Evolutionary conservation across 2,329 filamentous ascomycete genomes (phyloP).

Genomic region (Xylaria sp.): DNA sequence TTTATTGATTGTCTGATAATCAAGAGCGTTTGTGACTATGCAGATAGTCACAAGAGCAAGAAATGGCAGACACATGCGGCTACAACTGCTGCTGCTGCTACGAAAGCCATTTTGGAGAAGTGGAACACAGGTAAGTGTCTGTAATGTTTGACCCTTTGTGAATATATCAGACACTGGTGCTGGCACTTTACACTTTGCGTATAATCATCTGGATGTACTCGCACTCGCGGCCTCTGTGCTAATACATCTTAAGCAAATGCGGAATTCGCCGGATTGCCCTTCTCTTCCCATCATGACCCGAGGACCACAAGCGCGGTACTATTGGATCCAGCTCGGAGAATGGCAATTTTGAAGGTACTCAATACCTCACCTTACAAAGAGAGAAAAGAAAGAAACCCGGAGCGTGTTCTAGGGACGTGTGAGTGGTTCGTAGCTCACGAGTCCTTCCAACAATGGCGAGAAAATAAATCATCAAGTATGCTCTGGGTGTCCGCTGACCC

Average conservation of each 20-base stretch:
- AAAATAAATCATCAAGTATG: slow-evolving; percentile 10
- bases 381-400: neutral
- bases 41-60: slow-evolving; percentile 10
- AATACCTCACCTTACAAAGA: neutral
- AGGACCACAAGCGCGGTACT: too few relatives aligned
- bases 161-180: too few relatives aligned
- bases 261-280: too few relatives aligned
- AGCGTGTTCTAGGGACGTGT: neutral
- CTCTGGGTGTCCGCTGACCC: slow-evolving; percentile 40
- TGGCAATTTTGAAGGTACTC: too few relatives aligned
- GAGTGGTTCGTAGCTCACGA: neutral
- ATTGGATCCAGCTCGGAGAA: too few relatives aligned
- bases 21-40: slow-evolving; percentile 9
- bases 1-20: slow-evolving; percentile 1
- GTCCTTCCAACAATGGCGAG: neutral
- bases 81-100: neutral
- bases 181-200: too few relatives aligned
- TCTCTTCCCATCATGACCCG: too few relatives aligned
- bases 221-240: too few relatives aligned
- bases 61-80: neutral
- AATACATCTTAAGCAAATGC: too few relatives aligned
- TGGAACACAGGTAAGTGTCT: neutral
- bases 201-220: too few relatives aligned
- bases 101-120: neutral
- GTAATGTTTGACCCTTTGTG: too few relatives aligned